phyloP scores from a whole-genome alignment of 1,284 basidiomycete genomes.

The Trametes sp. region DNA sequence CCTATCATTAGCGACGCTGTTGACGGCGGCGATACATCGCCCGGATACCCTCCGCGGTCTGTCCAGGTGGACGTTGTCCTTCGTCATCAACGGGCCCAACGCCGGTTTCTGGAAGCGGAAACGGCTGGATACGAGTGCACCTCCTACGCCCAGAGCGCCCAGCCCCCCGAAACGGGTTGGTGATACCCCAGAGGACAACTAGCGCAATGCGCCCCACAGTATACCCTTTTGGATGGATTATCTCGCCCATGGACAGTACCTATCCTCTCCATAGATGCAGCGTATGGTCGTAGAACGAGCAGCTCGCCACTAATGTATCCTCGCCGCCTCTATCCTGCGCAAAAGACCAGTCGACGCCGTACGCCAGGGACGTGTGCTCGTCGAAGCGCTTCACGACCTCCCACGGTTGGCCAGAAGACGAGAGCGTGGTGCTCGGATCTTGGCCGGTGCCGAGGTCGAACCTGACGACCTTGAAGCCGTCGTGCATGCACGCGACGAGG shows the following conservation, averaged over 20 bases:
- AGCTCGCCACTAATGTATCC: constrained; percentile 78
- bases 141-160: constrained; percentile 26
- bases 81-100: constrained; percentile 66
- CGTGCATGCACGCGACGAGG: constrained; percentile 96
- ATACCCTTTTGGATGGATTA: constrained; percentile 2
- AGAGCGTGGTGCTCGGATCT: background rate
- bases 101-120: constrained; percentile 57
- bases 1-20: constrained; percentile 66
- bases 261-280: constrained; percentile 84
- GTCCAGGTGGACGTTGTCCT: constrained; percentile 72
- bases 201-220: background rate
- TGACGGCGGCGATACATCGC: constrained; percentile 67
- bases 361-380: constrained; percentile 86
- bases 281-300: constrained; percentile 95
- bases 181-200: background rate
- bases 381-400: constrained; percentile 72
- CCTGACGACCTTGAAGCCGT: constrained; percentile 87
- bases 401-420: constrained; percentile 33
- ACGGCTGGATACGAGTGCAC: constrained; percentile 32
- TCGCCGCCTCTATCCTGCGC: constrained; percentile 39
- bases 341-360: constrained; percentile 95
- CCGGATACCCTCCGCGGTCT: constrained; percentile 73
- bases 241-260: constrained; percentile 7
- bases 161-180: constrained; percentile 14
- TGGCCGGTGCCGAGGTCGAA: constrained; percentile 46